Percentiles rank a stretch among this genome's conserved stretches.
phyloP scores from a whole-genome alignment of 768 basidiomycete genomes.

The Saitozyma sp. region DNA sequence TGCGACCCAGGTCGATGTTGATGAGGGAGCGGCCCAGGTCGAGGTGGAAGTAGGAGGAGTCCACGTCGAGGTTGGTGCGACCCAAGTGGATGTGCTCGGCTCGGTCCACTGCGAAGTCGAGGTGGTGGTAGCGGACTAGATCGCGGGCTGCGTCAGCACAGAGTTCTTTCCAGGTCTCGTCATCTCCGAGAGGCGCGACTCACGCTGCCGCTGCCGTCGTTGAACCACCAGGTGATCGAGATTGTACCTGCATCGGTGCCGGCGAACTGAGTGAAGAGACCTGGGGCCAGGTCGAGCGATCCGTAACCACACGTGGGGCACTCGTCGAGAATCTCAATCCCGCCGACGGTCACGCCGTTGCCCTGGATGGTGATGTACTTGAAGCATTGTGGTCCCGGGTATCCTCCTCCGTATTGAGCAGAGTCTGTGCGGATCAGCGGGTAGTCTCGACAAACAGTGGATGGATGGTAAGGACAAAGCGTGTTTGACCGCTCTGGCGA shows the following conservation, averaged over 20 bases:
- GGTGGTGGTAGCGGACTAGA: conserved; percentile 9
- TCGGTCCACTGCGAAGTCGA: conserved; percentile 9
- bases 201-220: conserved; percentile 18
- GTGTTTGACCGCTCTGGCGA: background rate
- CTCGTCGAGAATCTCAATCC: conserved; percentile 42
- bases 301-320: conserved; percentile 47
- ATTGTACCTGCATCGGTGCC: conserved; percentile 27
- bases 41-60: conserved; percentile 16
- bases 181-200: no score
- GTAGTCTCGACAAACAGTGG: background rate
- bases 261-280: conserved; percentile 43
- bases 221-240: conserved; percentile 45
- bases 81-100: conserved; percentile 22
- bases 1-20: conserved; percentile 19
- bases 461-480: background rate
- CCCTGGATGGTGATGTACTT: conserved; percentile 38
- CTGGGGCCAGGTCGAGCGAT: conserved; percentile 39
- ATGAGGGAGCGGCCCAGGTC: conserved; percentile 15
- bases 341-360: conserved; percentile 34
- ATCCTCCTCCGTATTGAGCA: conserved; percentile 24
- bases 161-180: no score
- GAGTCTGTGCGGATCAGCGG: conserved; percentile 16
- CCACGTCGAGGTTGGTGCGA: conserved; percentile 29
- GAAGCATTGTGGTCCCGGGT: conserved; percentile 50
- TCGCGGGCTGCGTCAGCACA: no score